These are phyloP conservation scores for Ceratocystiopsis minuta DNA, from an alignment of 2,329 filamentous ascomycete species.

Conservation along the genomic window DNA sequence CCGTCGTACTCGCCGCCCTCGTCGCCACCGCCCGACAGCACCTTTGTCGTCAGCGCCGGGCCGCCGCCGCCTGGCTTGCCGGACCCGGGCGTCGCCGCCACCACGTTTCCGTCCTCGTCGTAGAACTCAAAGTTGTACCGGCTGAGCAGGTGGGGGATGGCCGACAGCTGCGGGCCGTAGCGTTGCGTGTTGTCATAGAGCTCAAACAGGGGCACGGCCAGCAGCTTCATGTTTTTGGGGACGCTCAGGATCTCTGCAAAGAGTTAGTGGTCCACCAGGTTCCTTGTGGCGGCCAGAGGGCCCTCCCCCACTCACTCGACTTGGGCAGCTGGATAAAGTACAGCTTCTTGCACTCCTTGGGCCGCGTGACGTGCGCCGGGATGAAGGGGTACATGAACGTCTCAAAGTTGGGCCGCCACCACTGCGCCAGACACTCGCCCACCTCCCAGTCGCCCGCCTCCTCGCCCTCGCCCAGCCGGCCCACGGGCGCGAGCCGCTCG, in stretches of 20 bases:
- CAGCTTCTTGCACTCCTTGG: slow-evolving; percentile 98
- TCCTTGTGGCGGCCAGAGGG: no score
- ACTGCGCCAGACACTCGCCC: slow-evolving; percentile 86
- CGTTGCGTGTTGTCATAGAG: slow-evolving; percentile 92
- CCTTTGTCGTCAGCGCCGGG: slow-evolving; percentile 45
- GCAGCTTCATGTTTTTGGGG: slow-evolving; percentile 98
- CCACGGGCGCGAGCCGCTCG: slow-evolving; percentile 84
- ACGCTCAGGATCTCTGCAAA: slow-evolving; percentile 91
- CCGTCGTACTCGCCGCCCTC: slow-evolving; percentile 30
- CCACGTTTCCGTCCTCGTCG: slow-evolving; percentile 77
- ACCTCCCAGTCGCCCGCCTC: slow-evolving; percentile 81
- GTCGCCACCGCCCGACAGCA: slow-evolving; percentile 49
- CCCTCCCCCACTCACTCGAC: slow-evolving; percentile 49
- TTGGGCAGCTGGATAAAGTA: slow-evolving; percentile 92
- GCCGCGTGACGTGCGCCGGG: slow-evolving; percentile 83
- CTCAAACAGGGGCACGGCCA: slow-evolving; percentile 92
- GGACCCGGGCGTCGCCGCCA: slow-evolving; percentile 64
- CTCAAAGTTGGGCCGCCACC: slow-evolving; percentile 98
- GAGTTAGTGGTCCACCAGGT: no score
- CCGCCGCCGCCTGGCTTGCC: slow-evolving; percentile 26
- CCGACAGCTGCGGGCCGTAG: slow-evolving; percentile 89
- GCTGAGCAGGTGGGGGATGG: slow-evolving; percentile 86
- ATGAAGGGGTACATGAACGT: slow-evolving; percentile 99
- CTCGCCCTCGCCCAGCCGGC: slow-evolving; percentile 66
- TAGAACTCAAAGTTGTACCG: slow-evolving; percentile 97